Percentiles rank a stretch among this genome's conserved stretches.
These are phyloP conservation scores for Apiospora rasikravindrae DNA, from an alignment of 2,329 filamentous ascomycete species.

Conservation along the genomic window DNA sequence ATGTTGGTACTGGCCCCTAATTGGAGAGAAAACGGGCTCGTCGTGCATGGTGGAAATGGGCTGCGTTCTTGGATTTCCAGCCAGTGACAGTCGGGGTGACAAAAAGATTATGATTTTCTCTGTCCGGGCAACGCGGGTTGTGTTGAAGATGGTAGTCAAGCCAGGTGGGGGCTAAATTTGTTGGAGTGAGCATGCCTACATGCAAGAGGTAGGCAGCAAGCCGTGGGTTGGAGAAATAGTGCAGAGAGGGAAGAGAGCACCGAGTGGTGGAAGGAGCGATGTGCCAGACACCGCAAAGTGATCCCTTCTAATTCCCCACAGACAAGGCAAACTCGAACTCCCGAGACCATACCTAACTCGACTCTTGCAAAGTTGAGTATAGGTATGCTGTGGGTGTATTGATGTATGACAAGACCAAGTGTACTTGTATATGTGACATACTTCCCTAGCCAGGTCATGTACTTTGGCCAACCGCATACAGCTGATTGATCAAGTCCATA, in stretches of 20 bases:
- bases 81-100: conserved; percentile 3
- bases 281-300: neutral
- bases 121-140: neutral
- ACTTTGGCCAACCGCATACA: neutral
- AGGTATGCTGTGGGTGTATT: neutral
- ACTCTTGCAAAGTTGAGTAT: neutral
- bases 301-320: conserved; percentile 3
- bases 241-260: neutral
- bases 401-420: neutral
- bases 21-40: conserved; percentile 31
- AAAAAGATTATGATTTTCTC: neutral
- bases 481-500: neutral
- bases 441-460: neutral
- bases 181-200: neutral
- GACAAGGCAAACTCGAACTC: neutral
- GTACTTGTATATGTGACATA: neutral
- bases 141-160: neutral
- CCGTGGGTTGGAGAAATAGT: neutral
- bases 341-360: neutral
- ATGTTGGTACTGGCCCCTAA: conserved; percentile 22
- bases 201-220: neutral
- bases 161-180: neutral
- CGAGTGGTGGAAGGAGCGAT: neutral
- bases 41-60: conserved; percentile 33
- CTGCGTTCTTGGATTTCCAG: conserved; percentile 23